A percentile compares a stretch with the other conserved stretches of the same genome.
phyloP scores from a whole-genome alignment of 805 yeast species.

The Yueomyces sinensis region DNA sequence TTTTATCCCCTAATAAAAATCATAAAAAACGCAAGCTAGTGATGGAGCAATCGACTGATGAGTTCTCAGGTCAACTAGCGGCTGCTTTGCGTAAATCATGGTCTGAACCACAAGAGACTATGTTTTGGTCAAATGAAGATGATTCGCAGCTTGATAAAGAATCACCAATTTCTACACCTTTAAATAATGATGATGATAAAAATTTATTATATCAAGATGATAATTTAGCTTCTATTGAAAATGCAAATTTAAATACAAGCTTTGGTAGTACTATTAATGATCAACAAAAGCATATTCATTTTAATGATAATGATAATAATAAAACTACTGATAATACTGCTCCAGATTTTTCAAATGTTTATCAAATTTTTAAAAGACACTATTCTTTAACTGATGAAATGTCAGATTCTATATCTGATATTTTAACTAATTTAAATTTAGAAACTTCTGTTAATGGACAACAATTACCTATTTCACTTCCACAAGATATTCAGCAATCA shows the following conservation, averaged over 20 bases:
- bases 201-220: not conserved
- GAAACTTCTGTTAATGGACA: too few species aligned
- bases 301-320: not conserved
- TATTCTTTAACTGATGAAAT: constrained; percentile 15
- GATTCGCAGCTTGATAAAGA: not conserved
- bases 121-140: not conserved
- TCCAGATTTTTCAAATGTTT: constrained; percentile 3
- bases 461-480: too few species aligned
- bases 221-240: not conserved
- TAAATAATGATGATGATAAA: not conserved
- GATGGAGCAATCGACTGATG: too few species aligned
- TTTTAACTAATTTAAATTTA: constrained; percentile 11
- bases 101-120: constrained; percentile 15
- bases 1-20: too few species aligned
- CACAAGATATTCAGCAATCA: too few species aligned
- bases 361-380: constrained; percentile 16
- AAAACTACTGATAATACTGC: not conserved
- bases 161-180: constrained; percentile 13
- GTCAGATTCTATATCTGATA: constrained; percentile 12
- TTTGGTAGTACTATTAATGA: not conserved
- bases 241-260: not conserved
- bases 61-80: constrained; percentile 13
- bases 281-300: not conserved
- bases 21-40: too few species aligned
- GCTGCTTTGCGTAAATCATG: constrained; percentile 23